Conservation (phyloP, 495 filamentous ascomycete genomes). For the Hyaloscypha hepaticicola region DNA sequence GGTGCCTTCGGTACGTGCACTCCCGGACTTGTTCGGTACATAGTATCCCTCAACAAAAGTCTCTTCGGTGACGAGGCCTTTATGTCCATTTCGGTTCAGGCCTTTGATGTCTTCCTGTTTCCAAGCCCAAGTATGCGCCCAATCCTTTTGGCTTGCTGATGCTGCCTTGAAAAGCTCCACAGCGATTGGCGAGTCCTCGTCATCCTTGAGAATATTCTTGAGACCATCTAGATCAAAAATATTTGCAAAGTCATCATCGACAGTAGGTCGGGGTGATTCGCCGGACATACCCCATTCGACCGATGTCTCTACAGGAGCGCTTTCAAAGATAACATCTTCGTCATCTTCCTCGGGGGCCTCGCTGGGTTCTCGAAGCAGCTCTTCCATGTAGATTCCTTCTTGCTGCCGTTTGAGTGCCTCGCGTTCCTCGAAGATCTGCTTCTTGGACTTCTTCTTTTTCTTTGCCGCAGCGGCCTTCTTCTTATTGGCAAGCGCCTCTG, state of each 20-base stretch:
- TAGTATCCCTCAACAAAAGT: constrained; percentile 81
- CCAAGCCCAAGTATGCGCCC: constrained; percentile 80
- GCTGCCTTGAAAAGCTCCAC: constrained; percentile 2
- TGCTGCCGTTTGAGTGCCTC: constrained; percentile 56
- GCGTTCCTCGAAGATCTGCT: constrained; percentile 67
- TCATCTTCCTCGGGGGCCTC: constrained; percentile 29
- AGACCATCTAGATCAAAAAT: constrained; percentile 75
- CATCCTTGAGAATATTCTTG: constrained; percentile 75
- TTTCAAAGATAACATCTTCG: constrained; percentile 29
- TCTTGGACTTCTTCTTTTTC: constrained; percentile 68
- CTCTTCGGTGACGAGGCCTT: constrained; percentile 23
- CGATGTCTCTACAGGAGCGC: constrained; percentile 25
- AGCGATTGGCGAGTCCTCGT: constrained; percentile 63
- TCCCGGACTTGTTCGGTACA: constrained; percentile 78
- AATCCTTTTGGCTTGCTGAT: neutral
- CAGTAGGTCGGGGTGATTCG: constrained; percentile 48
- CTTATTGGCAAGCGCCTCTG: constrained; percentile 35
- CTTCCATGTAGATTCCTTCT: constrained; percentile 41
- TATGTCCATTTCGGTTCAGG: constrained; percentile 54
- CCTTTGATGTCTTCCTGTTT: constrained; percentile 86
- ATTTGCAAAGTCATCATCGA: constrained; percentile 65
- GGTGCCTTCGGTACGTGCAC: constrained; percentile 86
- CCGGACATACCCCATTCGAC: constrained; percentile 32
- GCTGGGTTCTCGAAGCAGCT: constrained; percentile 32
- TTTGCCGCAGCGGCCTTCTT: constrained; percentile 47